Conservation (phyloP, 139 green algal species). For the Chlamydomonas applanata region DNA sequence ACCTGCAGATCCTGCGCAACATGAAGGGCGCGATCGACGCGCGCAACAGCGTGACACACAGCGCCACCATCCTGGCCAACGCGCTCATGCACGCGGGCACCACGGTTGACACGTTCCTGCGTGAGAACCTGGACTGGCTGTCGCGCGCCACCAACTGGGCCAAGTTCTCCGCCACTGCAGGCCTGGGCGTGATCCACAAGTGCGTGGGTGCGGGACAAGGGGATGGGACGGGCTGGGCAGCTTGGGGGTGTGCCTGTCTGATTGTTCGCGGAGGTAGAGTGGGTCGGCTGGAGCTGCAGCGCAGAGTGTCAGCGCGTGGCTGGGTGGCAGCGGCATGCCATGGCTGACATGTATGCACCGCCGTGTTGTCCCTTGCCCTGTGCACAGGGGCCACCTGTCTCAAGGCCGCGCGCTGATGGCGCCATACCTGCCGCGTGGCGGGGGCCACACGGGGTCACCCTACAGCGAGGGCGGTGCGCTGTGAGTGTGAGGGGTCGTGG, state of each 20-base stretch:
- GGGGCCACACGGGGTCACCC: slow-evolving; percentile 44
- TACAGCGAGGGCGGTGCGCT: slow-evolving; percentile 88
- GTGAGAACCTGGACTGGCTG: slow-evolving; percentile 97
- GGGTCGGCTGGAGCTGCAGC: too few relatives aligned
- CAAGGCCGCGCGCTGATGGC: slow-evolving; percentile 80
- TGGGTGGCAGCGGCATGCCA: too few relatives aligned
- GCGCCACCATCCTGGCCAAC: slow-evolving; percentile 91
- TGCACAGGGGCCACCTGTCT: slow-evolving; percentile 76
- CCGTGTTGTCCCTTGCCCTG: too few relatives aligned
- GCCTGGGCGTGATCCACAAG: slow-evolving; percentile 95
- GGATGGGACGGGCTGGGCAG: background rate
- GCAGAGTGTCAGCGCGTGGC: too few relatives aligned
- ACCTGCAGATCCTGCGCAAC: slow-evolving; percentile 88
- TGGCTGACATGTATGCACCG: too few relatives aligned
- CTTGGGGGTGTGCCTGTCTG: background rate
- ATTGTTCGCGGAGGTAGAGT: background rate
- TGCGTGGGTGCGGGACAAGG: background rate
- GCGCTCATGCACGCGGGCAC: slow-evolving; percentile 94
- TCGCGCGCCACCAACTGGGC: slow-evolving; percentile 96
- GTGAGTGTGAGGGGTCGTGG: slow-evolving; percentile 3
- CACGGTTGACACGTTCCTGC: slow-evolving; percentile 94
- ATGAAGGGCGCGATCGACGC: slow-evolving; percentile 87
- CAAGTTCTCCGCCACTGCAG: slow-evolving; percentile 97
- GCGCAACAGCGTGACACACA: slow-evolving; percentile 82
- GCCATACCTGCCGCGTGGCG: slow-evolving; percentile 87